Conservation (phyloP, 345 rosid species). For the Salix arbutifolia region DNA sequence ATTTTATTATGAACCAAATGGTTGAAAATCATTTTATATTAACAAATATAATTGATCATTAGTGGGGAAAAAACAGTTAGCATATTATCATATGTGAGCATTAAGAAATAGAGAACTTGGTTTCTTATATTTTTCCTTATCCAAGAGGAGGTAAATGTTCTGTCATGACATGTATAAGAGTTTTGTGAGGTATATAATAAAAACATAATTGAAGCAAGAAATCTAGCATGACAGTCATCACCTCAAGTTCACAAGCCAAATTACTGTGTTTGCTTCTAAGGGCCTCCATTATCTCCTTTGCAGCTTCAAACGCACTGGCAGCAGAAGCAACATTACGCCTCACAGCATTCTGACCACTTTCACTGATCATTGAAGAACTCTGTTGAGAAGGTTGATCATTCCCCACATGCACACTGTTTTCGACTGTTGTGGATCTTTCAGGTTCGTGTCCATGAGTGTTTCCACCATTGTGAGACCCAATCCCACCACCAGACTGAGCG, state of each 20-base stretch:
- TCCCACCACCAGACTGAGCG: slow-evolving; percentile 48
- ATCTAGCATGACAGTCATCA: slow-evolving; percentile 21
- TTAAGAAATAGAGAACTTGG: no score
- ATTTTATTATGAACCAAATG: not conserved
- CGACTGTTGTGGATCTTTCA: slow-evolving; percentile 56
- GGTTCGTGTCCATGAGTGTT: slow-evolving; percentile 82
- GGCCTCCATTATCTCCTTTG: slow-evolving; percentile 98
- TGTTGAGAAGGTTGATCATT: slow-evolving; percentile 79
- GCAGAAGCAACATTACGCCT: slow-evolving; percentile 86
- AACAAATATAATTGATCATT: not conserved
- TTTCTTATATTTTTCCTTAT: no score
- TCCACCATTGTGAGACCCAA: slow-evolving; percentile 74
- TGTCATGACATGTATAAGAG: not conserved
- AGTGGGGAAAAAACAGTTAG: not conserved
- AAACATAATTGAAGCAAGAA: not conserved
- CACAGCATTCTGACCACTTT: slow-evolving; percentile 51
- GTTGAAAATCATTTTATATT: no score
- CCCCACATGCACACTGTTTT: slow-evolving; percentile 52
- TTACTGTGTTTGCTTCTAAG: slow-evolving; percentile 93
- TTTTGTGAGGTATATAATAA: not conserved
- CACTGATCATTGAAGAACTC: slow-evolving; percentile 51
- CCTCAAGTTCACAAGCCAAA: slow-evolving; percentile 98
- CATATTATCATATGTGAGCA: no score
- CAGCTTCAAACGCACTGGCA: slow-evolving; percentile 90
- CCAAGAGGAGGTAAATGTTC: no score